Conservation (phyloP, 345 rosid species). For the Mallotus nudiflorus region DNA sequence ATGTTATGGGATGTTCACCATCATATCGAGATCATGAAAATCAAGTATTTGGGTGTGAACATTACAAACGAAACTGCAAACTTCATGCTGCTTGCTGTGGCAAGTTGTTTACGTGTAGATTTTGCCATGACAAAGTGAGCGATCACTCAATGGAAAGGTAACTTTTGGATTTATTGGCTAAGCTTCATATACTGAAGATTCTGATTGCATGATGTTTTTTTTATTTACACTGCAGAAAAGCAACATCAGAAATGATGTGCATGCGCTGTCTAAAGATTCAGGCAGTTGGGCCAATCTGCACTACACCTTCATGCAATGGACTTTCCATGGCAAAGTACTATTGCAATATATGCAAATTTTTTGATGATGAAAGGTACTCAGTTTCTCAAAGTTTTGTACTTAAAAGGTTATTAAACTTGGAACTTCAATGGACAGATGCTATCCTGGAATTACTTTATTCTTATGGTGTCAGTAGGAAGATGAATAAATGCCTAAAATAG, state of each 20-base stretch:
- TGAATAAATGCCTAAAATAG: neutral
- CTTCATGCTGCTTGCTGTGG: constrained; percentile 71
- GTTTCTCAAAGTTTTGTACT: constrained; percentile 1
- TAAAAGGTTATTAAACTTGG: neutral
- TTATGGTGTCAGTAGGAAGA: neutral
- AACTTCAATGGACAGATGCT: neutral
- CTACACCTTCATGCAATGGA: constrained; percentile 51
- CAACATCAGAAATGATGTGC: constrained; percentile 72
- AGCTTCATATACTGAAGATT: constrained; percentile 10
- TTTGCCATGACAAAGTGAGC: constrained; percentile 74
- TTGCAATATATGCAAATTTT: constrained; percentile 88
- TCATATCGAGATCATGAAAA: constrained; percentile 54
- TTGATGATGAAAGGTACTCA: constrained; percentile 82
- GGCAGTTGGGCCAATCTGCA: constrained; percentile 52
- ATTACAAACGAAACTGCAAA: constrained; percentile 72
- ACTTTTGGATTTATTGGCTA: constrained; percentile 2
- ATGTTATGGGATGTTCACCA: constrained; percentile 38
- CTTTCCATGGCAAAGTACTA: constrained; percentile 62
- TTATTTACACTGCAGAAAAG: constrained; percentile 49
- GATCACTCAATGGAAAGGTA: constrained; percentile 75
- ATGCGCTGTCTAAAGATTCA: constrained; percentile 63
- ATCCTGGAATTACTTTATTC: neutral
- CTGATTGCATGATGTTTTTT: constrained; percentile 19
- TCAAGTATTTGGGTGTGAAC: constrained; percentile 59
- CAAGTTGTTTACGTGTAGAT: constrained; percentile 60